Base-by-base conservation (phyloP, 208 protist genomes). In the Crithidia expoeki region DNA sequence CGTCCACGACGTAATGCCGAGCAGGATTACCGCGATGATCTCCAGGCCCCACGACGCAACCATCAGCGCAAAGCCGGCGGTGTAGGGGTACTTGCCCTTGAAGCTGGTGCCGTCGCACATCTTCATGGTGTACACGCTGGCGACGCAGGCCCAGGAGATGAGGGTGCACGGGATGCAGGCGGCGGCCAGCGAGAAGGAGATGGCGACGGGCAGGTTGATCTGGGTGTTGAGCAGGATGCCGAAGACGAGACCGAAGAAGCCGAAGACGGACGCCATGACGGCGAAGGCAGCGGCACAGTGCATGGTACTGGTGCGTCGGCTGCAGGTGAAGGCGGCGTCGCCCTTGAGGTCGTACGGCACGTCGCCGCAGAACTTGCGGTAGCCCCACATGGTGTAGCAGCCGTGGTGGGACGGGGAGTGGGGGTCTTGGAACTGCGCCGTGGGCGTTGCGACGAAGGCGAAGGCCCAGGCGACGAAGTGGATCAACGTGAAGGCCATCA, bases 371-470 rank as follows among this genome's bases (percentile, higher is more conserved):
- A 79, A 61, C 14, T 28, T 36, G 50, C 78, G 82, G 28, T 69
- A 64, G 47, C 80, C 83, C 79, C 79, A 89, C 57, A 84, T 52
- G 17, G 80, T 89, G 66, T 74, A 70, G 73, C 83, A 89, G 38
- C 49, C 55, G 64, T 46, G 25, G 51, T 28, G 30, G 25, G 66
- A 52, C 21, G 56, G 30, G 33, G 53, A 40, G 6, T 27, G 10
- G 44, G 36, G 63, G 56, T 50, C 34, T 34, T 56, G 57, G 57
- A 77, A 76, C 73, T 76, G 72, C 38, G 70, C 70, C 32, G 67
- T 79, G 23, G 74, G 67, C 53, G 78, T 84, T 30, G 69, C 83
- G 42, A 84, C 66, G 42, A 76, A 44, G 51, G 79, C 69, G 56
- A 77, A 80, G 27, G 79, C 67, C 47, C 82, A 79, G 52, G 64